Conservation (phyloP, 1,139 yeast genomes). For the Magnusiomyces suaveolens region DNA sequence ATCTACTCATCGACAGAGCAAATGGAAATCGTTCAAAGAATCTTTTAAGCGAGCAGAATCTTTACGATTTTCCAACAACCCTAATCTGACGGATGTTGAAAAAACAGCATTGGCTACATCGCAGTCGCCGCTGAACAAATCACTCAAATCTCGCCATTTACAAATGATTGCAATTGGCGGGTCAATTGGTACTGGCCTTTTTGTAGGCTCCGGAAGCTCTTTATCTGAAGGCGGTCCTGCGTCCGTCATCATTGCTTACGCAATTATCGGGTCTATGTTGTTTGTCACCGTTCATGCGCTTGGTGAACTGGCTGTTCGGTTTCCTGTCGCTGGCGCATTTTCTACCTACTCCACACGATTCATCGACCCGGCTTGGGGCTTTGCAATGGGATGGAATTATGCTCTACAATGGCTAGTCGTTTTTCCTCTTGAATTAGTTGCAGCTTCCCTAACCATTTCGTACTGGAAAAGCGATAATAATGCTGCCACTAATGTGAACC, state of each 20-base stretch:
- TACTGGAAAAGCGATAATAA: conserved; percentile 45
- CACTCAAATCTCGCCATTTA: conserved; percentile 50
- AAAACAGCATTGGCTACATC: conserved; percentile 59
- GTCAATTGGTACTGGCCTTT: conserved; percentile 62
- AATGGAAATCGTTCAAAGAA: conserved; percentile 41
- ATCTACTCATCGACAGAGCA: conserved; percentile 1
- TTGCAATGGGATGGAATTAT: conserved; percentile 76
- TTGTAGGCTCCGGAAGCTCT: conserved; percentile 63
- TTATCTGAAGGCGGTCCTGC: conserved; percentile 66
- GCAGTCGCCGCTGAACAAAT: conserved; percentile 57
- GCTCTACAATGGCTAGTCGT: conserved; percentile 73
- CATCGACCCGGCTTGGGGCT: conserved; percentile 66
- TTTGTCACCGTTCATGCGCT: no score
- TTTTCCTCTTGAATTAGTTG: conserved; percentile 69
- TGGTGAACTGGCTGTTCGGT: conserved; percentile 65
- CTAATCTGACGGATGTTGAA: conserved; percentile 53
- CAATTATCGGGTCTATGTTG: conserved; percentile 55
- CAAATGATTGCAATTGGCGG: no score
- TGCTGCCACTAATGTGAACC: conserved; percentile 17
- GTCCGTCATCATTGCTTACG: conserved; percentile 52
- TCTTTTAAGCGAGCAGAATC: conserved; percentile 49
- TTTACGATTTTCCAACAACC: conserved; percentile 55
- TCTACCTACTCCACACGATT: conserved; percentile 55
- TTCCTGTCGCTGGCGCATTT: conserved; percentile 67
- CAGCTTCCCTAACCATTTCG: conserved; percentile 62